Conservation (phyloP, 2,329 filamentous ascomycete species). For the Talaromyces atroroseus region DNA sequence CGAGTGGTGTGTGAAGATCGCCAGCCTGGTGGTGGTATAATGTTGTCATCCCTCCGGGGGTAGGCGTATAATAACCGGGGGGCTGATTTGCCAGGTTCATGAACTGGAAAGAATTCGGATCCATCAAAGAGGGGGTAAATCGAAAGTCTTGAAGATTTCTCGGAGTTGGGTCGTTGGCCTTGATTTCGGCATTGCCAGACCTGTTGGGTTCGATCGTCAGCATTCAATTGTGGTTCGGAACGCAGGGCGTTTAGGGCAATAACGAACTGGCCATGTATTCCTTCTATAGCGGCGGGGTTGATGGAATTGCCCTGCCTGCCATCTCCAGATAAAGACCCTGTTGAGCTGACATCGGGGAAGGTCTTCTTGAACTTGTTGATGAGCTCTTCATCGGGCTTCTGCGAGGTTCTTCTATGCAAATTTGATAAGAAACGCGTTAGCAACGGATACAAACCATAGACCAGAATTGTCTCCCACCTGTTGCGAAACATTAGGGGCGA, state of each 20-base stretch:
- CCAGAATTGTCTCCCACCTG: constrained; percentile 33
- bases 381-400: constrained; percentile 81
- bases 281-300: constrained; percentile 20
- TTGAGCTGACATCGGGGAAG: constrained; percentile 67
- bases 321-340: constrained; percentile 31
- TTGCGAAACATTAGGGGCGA: constrained; percentile 42
- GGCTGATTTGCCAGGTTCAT: constrained; percentile 71
- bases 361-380: constrained; percentile 77
- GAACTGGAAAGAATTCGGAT: constrained; percentile 79
- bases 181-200: constrained; percentile 48
- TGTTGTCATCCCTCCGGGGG: constrained; percentile 69
- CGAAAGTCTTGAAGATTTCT: constrained; percentile 77
- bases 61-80: constrained; percentile 81
- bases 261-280: constrained; percentile 18
- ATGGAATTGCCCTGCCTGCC: constrained; percentile 36
- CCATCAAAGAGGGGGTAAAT: constrained; percentile 83
- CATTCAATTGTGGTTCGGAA: not conserved
- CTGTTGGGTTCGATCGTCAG: constrained; percentile 23
- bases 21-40: constrained; percentile 78
- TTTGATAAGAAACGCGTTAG: not conserved
- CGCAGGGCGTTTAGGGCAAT: not conserved
- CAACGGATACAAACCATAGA: not conserved
- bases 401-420: constrained; percentile 61
- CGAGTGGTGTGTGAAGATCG: constrained; percentile 75
- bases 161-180: constrained; percentile 78